Base-by-base conservation (phyloP, 208 protist species). In the Leishmania tarentolae region DNA sequence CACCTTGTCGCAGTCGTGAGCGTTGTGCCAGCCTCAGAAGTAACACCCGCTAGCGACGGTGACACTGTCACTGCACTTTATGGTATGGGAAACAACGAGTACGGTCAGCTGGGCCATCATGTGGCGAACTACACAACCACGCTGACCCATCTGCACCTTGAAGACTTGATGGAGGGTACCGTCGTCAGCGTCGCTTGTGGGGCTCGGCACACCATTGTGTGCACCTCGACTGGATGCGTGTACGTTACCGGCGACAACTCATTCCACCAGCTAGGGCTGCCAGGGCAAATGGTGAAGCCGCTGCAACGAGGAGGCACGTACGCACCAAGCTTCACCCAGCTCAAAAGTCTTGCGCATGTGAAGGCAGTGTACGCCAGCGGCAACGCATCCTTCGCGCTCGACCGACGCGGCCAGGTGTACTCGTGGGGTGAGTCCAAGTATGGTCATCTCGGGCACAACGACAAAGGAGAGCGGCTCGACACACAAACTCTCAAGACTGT, bases 1-100 rank as follows among this genome's bases (percentile, higher is more conserved):
- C 93, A 96, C 82, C 40, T 95, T 35, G 82, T 93, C 1, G 88
- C 84, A 11, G 61, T 88, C 3, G 63, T 90, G 65, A 80, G 71
- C 42, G 56, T 89, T 37, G 57, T 71, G 9, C 66, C 66, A n/a
- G 63, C 79, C 37, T 37, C 63, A 7, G 77, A 63, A 21, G 59
- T 44, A 31, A 42, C 57, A 46, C 47, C 47, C 37, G 75, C 61
- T 1, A 37, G 13, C 37, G 13, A 31, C 19, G 46, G 44, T 3
- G 28, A 53, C 52, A 47, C 75, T 2, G 35, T 50, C 1, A 79
- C 83, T 11, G 75, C 71, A 2, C 53, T 88, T 19, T 93, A 91
- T 73, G 93, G 92, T n/a, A 85, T 97, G 80, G 93, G 93, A 53
- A 94, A 84, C 80, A 97, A 97, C 81, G 88, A 94, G 83, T 80